These are phyloP conservation scores for Mycena polygramma DNA, from an alignment of 768 basidiomycete species.

Conservation along the genomic window DNA sequence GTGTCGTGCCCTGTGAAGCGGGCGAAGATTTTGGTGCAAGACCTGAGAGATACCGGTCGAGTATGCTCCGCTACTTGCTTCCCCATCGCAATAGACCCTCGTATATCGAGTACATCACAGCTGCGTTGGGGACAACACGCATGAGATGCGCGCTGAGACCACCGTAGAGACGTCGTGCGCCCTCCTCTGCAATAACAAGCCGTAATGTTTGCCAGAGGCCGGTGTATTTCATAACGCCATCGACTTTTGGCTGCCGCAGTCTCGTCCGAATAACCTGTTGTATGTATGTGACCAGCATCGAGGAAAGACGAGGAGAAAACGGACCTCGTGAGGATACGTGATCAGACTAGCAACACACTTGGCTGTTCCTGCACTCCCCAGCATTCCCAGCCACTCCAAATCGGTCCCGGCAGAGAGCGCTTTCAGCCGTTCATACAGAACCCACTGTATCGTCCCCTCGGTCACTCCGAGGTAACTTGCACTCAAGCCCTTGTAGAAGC, in stretches of 20 bases:
- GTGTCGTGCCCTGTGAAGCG: slow-evolving; percentile 3
- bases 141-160: slow-evolving; percentile 96
- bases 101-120: slow-evolving; percentile 97
- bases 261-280: slow-evolving; percentile 90
- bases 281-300: too few species aligned
- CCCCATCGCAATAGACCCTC: slow-evolving; percentile 83
- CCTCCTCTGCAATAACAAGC: slow-evolving; percentile 92
- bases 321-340: slow-evolving; percentile 98
- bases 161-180: slow-evolving; percentile 86
- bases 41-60: not conserved
- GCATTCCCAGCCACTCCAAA: slow-evolving; percentile 82
- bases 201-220: slow-evolving; percentile 88
- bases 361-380: slow-evolving; percentile 92
- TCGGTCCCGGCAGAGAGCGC: slow-evolving; percentile 67
- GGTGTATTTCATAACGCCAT: slow-evolving; percentile 86
- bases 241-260: slow-evolving; percentile 86
- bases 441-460: slow-evolving; percentile 98
- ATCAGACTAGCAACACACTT: slow-evolving; percentile 95
- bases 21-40: slow-evolving; percentile 10
- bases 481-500: slow-evolving; percentile 95
- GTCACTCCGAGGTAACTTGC: slow-evolving; percentile 97
- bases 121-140: slow-evolving; percentile 97
- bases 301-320: slow-evolving; percentile 40
- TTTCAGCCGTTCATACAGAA: slow-evolving; percentile 94
- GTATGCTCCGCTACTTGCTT: not conserved